Percentiles rank a stretch among this genome's conserved stretches.
Conservation (phyloP, 2,329 filamentous ascomycete species). For the Aspergillus sojae region DNA sequence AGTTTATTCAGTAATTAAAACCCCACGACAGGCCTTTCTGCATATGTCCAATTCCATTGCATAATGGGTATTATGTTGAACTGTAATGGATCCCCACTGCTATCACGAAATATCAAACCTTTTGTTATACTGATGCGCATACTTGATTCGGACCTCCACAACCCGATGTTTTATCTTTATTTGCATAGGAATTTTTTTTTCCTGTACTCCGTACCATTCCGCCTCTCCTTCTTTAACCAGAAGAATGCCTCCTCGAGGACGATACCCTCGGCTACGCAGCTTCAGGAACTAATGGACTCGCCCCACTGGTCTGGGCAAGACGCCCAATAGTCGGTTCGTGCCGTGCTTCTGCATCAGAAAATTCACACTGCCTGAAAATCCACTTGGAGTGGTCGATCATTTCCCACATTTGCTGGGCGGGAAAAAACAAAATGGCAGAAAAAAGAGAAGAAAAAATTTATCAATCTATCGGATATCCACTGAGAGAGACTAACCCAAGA, state of each 20-base stretch:
- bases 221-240: not conserved
- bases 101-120: not conserved
- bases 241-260: not conserved
- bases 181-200: not conserved
- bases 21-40: not conserved
- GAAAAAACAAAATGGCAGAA: not conserved
- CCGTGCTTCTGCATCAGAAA: conserved; percentile 1
- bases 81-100: not conserved
- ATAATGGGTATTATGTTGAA: conserved; percentile 3
- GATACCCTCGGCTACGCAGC: not conserved
- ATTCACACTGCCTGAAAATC: not conserved
- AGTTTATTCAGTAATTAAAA: not conserved
- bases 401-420: not conserved
- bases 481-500: not conserved
- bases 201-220: not conserved
- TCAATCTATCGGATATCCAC: conserved; percentile 6
- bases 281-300: conserved; percentile 3
- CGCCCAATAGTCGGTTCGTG: conserved; percentile 6
- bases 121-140: not conserved
- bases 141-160: not conserved
- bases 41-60: not conserved
- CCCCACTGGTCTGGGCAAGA: conserved; percentile 2
- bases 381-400: not conserved
- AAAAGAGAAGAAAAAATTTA: not conserved
- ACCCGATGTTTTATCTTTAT: not conserved